A percentile compares a stretch with the other conserved stretches of the same genome.
Conservation (phyloP, 306 rosid species). For the Purshia tridentata region DNA sequence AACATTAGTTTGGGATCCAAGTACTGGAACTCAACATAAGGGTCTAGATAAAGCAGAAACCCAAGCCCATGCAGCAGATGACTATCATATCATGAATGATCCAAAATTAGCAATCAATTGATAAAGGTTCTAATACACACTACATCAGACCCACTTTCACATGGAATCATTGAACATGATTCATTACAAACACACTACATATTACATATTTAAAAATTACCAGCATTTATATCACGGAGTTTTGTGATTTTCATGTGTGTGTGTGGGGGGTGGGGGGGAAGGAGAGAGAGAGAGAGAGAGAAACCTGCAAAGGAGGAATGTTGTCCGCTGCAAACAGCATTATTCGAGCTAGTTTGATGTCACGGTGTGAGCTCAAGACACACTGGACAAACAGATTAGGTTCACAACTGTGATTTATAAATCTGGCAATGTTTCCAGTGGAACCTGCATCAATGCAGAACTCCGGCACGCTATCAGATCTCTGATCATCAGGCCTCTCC, state of each 20-base stretch:
- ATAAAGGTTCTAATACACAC: neutral
- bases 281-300: constrained; percentile 2
- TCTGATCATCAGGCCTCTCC: constrained; percentile 57
- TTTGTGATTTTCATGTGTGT: too few species aligned
- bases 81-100: neutral
- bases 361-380: constrained; percentile 82
- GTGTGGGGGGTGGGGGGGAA: too few species aligned
- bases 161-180: neutral
- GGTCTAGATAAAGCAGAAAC: neutral
- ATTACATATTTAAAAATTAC: neutral
- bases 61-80: neutral
- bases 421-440: constrained; percentile 81
- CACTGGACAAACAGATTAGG: constrained; percentile 97
- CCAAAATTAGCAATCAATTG: neutral
- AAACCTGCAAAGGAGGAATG: constrained; percentile 93
- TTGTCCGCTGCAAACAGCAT: constrained; percentile 95
- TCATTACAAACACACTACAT: neutral
- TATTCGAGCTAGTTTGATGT: constrained; percentile 76
- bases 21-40: neutral
- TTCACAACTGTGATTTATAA: constrained; percentile 91
- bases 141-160: neutral
- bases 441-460: constrained; percentile 88
- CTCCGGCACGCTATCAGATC: constrained; percentile 66
- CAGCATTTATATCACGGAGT: neutral
- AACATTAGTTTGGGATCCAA: neutral